Evolutionary conservation across 2,329 filamentous ascomycete genomes (phyloP), one percentile per base, ranked within the genome.

Genomic region (Paraphaeosphaeria sporulosa): DNA sequence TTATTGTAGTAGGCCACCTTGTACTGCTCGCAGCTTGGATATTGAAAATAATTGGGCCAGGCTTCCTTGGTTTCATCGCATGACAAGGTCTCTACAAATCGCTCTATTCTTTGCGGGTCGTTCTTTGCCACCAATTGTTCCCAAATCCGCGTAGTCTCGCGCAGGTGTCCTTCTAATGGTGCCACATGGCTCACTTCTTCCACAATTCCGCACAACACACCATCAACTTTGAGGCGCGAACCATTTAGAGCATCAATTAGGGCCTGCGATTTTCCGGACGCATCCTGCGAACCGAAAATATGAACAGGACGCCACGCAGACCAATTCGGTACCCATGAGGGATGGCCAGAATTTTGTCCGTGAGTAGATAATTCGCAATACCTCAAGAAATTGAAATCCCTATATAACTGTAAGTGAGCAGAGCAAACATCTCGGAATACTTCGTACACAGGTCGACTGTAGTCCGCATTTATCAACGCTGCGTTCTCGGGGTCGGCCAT

Each of bases 271-370:
- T 51, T 13, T 43, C 48, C 55, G 21, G 27, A 46, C 4, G 47
- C 47, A 38, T 12, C 2, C 17, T 2, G 17, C 1, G 3, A 52
- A 19, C 13, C 2, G 17, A 52, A 13, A n/a, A n/a, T 1, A 17
- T 17, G 1, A 3, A 17, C 2, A 5, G 44, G 46, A 27, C 36
- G 17, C 23, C 27, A 46, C n/a, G 40, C 25, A 8, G 43, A 46
- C 36, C 47, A 58, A n/a, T 58, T 40, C 9, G 55, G 55, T 25
- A 47, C 19, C 48, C 55, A 52, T 34, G 55, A 58, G 43, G 55
- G 55, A 23, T 47, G 25, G 12, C 44, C 36, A 4, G 21, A 19
- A 27, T 17, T 15, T 10, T 38, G 36, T 23, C 30, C 48, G 12
- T 38, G n/a, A 21, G 30, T 19, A 7, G 36, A 19, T 19, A 15